Evolutionary conservation across 257 asterid species (phyloP), one percentile per base, ranked within the genome.

Genomic region (Primulina eburnea): DNA sequence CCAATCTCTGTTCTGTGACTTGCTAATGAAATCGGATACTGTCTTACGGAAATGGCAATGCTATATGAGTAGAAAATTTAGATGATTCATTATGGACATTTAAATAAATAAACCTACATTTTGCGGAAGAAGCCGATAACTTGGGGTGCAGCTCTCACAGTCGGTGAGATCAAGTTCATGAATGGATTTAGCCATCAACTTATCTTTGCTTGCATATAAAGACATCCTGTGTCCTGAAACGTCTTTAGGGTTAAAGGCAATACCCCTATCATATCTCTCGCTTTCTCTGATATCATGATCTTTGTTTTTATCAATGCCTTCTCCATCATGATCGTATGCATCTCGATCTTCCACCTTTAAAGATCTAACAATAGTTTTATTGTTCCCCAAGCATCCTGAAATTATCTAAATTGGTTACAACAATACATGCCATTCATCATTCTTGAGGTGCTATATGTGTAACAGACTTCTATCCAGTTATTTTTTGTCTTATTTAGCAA

Each of bases 141-240:
- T 94, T 47, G 97, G 97, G 64, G 97, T 85, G 86, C 97, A 91
- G 78, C 87, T 69, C 72, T 86, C 86, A 72, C 92, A 86, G 80
- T 86, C 83, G 17, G 97, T 89, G 74, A 94, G 96, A 78, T 94
- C 97, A 65, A 94, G 99, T 75, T 91, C 99, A 72, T 91, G 96
- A 81, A 94, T 91, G 75, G 97, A 86, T 79, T 94, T 94, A 55
- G 78, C 79, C 74, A 73, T 33, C 65, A 85, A 83, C 80, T 91
- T 94, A 66, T 94, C 97, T 81, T 80, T 93, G 80, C 82, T 83
- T 70, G 85, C 76, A 80, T 75, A 87, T 26, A 81, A 53, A 73
- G 91, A 67, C 76, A 82, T 69, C 82, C 74, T 92, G 73, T 85
- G 95, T 72, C 87, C 96, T 34, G 55, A 67, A 40, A 80, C 60